Conservation (phyloP, 2,329 filamentous ascomycete species). For the Aspergillus sp. region DNA sequence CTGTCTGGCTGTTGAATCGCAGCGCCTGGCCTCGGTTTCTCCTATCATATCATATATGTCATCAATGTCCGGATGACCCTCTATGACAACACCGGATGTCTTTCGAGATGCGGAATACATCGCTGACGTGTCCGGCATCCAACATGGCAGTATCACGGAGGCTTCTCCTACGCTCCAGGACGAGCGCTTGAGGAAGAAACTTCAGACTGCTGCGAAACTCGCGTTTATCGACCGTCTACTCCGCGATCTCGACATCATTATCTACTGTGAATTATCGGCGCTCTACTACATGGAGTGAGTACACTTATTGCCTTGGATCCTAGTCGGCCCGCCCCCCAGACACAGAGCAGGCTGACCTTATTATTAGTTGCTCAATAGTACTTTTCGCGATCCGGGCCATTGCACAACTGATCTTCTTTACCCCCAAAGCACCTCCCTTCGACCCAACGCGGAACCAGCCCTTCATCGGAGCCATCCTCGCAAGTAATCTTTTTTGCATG, state of each 20-base stretch:
- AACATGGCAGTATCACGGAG: conserved; percentile 28
- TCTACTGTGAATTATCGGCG: conserved; percentile 62
- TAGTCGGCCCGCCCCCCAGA: neutral
- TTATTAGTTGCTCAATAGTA: conserved; percentile 56
- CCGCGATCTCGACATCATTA: conserved; percentile 57
- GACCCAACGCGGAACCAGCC: conserved; percentile 53
- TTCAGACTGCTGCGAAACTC: conserved; percentile 42
- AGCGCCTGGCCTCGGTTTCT: neutral
- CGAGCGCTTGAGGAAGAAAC: conserved; percentile 31
- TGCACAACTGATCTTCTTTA: conserved; percentile 59
- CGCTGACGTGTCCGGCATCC: conserved; percentile 45
- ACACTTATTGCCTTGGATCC: neutral
- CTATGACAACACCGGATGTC: conserved; percentile 48
- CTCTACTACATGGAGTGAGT: conserved; percentile 65
- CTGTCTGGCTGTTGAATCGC: neutral
- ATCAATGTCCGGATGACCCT: conserved; percentile 44
- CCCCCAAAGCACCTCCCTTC: conserved; percentile 56
- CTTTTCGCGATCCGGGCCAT: conserved; percentile 56
- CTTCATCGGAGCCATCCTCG: conserved; percentile 55
- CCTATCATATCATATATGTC: conserved; percentile 15
- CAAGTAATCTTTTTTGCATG: conserved; percentile 57
- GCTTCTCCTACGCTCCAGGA: conserved; percentile 21
- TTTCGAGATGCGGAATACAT: conserved; percentile 49
- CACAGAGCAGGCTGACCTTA: neutral
- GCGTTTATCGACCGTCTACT: conserved; percentile 57